A percentile compares a stretch with the other conserved stretches of the same genome.
Evolutionary conservation across 2,329 filamentous ascomycete genomes (phyloP).

Genomic region (Emericellopsis cladophorae): DNA sequence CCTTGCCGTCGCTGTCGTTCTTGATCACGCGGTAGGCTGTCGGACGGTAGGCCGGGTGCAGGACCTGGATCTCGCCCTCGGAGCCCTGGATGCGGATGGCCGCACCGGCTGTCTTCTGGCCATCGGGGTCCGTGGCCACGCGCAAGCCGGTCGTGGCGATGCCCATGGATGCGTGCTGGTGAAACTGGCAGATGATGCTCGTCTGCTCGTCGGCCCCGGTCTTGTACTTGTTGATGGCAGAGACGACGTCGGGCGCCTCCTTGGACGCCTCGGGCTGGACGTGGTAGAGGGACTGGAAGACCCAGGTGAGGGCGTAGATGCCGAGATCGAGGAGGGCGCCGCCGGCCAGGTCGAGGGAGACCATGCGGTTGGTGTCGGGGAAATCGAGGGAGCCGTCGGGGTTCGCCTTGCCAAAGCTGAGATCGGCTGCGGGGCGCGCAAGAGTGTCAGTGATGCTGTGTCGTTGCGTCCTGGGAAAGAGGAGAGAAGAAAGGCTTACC

Average conservation of each 20-base stretch:
- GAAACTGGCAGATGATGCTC: conserved; percentile 68
- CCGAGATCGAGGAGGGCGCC: conserved; percentile 76
- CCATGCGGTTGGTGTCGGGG: conserved; percentile 57
- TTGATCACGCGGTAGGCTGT: conserved; percentile 51
- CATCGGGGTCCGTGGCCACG: conserved; percentile 48
- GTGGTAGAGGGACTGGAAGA: conserved; percentile 82
- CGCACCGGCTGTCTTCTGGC: conserved; percentile 44
- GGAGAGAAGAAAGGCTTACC: conserved; percentile 19
- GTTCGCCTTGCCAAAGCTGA: conserved; percentile 46
- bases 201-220: conserved; percentile 70
- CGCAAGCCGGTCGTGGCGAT: conserved; percentile 57
- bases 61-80: conserved; percentile 71
- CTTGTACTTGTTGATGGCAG: conserved; percentile 58
- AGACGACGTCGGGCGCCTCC: conserved; percentile 53
- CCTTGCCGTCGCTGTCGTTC: conserved; percentile 29
- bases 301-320: conserved; percentile 82
- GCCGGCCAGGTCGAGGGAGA: conserved; percentile 72
- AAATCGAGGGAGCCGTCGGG: conserved; percentile 44
- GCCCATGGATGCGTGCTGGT: conserved; percentile 54
- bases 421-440: conserved; percentile 28
- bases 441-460: background rate
- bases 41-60: conserved; percentile 59
- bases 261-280: conserved; percentile 56
- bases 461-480: no score
- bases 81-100: conserved; percentile 71